Percentiles rank a stretch among this genome's conserved stretches.
These are phyloP conservation scores for Spatholobus suberectus DNA, from an alignment of 306 rosid genomes.

Conservation along the genomic window DNA sequence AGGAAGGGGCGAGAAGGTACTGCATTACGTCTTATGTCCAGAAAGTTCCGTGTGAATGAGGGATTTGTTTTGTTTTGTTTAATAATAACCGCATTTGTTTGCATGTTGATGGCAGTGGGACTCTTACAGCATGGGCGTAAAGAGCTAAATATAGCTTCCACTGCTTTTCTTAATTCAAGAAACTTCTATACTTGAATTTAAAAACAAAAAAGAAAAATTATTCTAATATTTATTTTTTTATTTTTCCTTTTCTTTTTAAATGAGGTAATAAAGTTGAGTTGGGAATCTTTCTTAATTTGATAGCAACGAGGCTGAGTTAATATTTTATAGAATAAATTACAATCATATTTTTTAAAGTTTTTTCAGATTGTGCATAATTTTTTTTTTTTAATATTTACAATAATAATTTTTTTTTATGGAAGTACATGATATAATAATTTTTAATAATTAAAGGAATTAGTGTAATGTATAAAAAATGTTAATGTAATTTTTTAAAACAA, in stretches of 20 bases:
- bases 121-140: not conserved
- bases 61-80: slow-evolving; percentile 26
- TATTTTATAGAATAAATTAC: too few relatives aligned
- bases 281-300: not conserved
- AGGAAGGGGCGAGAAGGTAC: slow-evolving; percentile 66
- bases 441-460: too few relatives aligned
- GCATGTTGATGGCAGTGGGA: slow-evolving; percentile 22
- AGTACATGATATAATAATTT: too few relatives aligned
- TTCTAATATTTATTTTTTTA: not conserved
- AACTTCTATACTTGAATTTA: slow-evolving; percentile 25
- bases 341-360: too few relatives aligned
- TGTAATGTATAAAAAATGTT: too few relatives aligned
- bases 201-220: too few relatives aligned
- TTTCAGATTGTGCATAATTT: too few relatives aligned
- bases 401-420: too few relatives aligned
- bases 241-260: not conserved
- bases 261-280: not conserved
- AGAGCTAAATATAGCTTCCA: not conserved
- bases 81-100: slow-evolving; percentile 30
- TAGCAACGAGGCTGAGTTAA: not conserved
- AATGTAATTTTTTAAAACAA: too few relatives aligned
- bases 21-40: slow-evolving; percentile 53
- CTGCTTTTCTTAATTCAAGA: slow-evolving; percentile 19
- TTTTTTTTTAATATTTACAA: too few relatives aligned
- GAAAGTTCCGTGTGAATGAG: slow-evolving; percentile 65